Evolutionary conservation across 2,329 filamentous ascomycete genomes (phyloP).

Genomic region (Shiraia sp.): DNA sequence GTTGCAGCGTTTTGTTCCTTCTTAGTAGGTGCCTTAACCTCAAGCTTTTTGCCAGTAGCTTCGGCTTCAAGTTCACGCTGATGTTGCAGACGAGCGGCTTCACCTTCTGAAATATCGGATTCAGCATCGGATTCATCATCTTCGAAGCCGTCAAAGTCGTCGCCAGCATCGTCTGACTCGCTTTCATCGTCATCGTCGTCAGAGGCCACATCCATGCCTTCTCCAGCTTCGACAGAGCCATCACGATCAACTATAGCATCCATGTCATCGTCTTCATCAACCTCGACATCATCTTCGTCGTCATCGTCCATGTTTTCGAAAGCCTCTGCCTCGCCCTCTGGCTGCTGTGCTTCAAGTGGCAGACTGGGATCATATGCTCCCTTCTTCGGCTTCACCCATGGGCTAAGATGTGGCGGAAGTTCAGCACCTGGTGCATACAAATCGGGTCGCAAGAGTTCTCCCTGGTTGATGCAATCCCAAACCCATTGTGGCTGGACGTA

Average conservation of each 20-base stretch:
- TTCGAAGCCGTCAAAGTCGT: slow-evolving; percentile 53
- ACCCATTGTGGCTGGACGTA: slow-evolving; percentile 99
- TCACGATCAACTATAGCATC: slow-evolving; percentile 43
- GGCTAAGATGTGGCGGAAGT: slow-evolving; percentile 91
- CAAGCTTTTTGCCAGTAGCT: slow-evolving; percentile 68
- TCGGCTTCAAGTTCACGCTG: slow-evolving; percentile 94
- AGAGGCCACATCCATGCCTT: slow-evolving; percentile 53
- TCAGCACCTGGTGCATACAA: slow-evolving; percentile 87
- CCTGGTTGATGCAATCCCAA: slow-evolving; percentile 95
- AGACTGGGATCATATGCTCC: slow-evolving; percentile 91
- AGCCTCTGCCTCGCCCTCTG: slow-evolving; percentile 79
- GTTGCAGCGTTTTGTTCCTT: slow-evolving; percentile 67
- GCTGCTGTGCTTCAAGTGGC: slow-evolving; percentile 83
- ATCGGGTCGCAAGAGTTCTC: slow-evolving; percentile 83
- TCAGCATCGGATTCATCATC: slow-evolving; percentile 48
- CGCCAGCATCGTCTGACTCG: slow-evolving; percentile 44
- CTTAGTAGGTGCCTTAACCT: slow-evolving; percentile 41
- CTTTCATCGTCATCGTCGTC: slow-evolving; percentile 51
- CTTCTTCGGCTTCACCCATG: slow-evolving; percentile 85
- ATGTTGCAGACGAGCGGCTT: slow-evolving; percentile 67
- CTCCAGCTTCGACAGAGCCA: slow-evolving; percentile 52
- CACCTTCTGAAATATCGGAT: slow-evolving; percentile 57
- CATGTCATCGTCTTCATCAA: slow-evolving; percentile 39
- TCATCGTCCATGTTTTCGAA: slow-evolving; percentile 60
- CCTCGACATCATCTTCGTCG: slow-evolving; percentile 45